These are phyloP conservation scores for Rosa rugosa DNA, from an alignment of 306 rosid genomes.

Conservation along the genomic window DNA sequence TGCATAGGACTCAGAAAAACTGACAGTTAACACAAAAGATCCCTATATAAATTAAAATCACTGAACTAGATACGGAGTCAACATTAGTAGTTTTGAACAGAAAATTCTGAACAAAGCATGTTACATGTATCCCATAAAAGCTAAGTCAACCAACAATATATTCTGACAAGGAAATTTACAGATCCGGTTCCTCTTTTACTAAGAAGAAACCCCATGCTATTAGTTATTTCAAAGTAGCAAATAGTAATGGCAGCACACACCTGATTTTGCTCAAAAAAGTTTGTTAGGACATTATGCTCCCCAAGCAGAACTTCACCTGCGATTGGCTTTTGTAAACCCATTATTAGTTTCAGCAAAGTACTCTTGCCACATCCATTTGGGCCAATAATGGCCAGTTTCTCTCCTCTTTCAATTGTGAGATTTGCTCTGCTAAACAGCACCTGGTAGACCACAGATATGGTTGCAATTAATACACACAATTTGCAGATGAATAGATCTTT, in stretches of 20 bases:
- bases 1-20: neutral
- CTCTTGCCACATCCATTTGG: constrained; percentile 99
- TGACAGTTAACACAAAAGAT: neutral
- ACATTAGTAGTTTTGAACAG: neutral
- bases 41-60: neutral
- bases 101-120: neutral
- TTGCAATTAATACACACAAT: constrained; percentile 26
- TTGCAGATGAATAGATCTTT: neutral
- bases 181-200: neutral
- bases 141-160: constrained; percentile 25
- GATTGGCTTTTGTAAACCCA: constrained; percentile 80
- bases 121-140: neutral
- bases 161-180: neutral
- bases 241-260: constrained; percentile 32
- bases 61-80: neutral
- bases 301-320: constrained; percentile 83
- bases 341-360: constrained; percentile 81
- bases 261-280: constrained; percentile 99
- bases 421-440: constrained; percentile 74
- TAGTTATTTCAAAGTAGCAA: constrained; percentile 17
- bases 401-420: constrained; percentile 87
- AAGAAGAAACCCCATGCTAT: constrained; percentile 4
- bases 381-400: constrained; percentile 91
- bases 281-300: constrained; percentile 90
- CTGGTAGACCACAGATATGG: constrained; percentile 44